phyloP scores from a whole-genome alignment of 2,329 filamentous ascomycete genomes.

The Botrytis porri region DNA sequence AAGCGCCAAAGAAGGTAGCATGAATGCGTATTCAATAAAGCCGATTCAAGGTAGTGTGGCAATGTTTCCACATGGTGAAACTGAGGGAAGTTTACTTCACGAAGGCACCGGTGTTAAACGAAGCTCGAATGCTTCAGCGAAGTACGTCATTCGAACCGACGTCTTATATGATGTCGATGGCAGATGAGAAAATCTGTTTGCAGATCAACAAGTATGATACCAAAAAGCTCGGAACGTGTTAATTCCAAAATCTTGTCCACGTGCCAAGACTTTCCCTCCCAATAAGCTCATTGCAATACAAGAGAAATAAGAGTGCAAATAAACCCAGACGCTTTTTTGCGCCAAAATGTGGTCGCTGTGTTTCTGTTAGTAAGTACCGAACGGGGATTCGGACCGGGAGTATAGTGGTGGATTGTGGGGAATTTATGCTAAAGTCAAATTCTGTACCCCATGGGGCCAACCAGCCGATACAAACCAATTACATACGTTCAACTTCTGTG shows the following conservation, averaged over 20 bases:
- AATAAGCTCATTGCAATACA: not conserved
- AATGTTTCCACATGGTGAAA: slow-evolving; percentile 68
- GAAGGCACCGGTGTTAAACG: slow-evolving; percentile 69
- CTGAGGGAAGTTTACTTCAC: slow-evolving; percentile 61
- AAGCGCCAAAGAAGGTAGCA: slow-evolving; percentile 57
- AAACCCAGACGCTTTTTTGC: not conserved
- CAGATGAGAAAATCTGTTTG: not conserved
- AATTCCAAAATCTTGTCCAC: not conserved
- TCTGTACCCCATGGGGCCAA: not conserved
- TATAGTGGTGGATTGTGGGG: slow-evolving; percentile 5
- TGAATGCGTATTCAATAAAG: slow-evolving; percentile 67
- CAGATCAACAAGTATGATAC: not conserved
- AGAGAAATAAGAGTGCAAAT: not conserved
- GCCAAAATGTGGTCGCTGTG: not conserved
- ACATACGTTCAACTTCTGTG: not conserved
- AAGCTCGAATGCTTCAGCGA: slow-evolving; percentile 53
- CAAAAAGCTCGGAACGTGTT: not conserved
- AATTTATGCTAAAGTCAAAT: slow-evolving; percentile 21
- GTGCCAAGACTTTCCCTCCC: not conserved
- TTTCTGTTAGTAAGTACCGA: not conserved
- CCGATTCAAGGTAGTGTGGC: slow-evolving; percentile 67
- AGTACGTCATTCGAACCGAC: slow-evolving; percentile 69
- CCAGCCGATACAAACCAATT: not conserved
- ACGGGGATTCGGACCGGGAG: slow-evolving; percentile 12
- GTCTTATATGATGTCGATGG: slow-evolving; percentile 62